Evolutionary conservation across 176 grass and related monocot species (phyloP).

Genomic region (Carex scoparia): DNA sequence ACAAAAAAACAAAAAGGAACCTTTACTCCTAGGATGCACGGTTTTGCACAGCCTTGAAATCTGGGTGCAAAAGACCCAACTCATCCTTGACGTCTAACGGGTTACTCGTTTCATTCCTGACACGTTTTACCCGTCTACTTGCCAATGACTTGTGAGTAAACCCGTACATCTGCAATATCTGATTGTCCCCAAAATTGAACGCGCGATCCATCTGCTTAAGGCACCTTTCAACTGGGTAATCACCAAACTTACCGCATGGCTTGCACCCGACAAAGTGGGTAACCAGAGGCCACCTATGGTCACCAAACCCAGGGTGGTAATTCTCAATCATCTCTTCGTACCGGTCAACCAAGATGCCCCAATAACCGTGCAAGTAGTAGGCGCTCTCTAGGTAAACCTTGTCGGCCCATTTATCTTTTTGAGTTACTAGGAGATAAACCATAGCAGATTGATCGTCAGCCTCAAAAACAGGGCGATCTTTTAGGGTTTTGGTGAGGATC

Average conservation of each 20-base stretch:
- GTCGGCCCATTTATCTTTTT: constrained; percentile 72
- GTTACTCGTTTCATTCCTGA: constrained; percentile 86
- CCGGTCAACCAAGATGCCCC: constrained; percentile 90
- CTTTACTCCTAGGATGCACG: constrained; percentile 39
- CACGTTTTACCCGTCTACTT: constrained; percentile 80
- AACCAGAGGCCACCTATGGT: constrained; percentile 93
- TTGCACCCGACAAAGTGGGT: constrained; percentile 99
- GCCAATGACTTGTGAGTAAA: constrained; percentile 81
- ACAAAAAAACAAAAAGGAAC: constrained; percentile 50
- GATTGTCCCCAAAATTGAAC: constrained; percentile 98
- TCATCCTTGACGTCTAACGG: constrained; percentile 72
- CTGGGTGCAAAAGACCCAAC: constrained; percentile 79
- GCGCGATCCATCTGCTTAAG: constrained; percentile 99
- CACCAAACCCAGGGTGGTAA: constrained; percentile 88
- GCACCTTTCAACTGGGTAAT: constrained; percentile 92
- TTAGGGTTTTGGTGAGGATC: constrained; percentile 70
- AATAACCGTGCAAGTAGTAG: constrained; percentile 97
- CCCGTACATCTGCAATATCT: constrained; percentile 96
- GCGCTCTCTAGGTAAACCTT: constrained; percentile 94
- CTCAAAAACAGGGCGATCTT: constrained; percentile 97
- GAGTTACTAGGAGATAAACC: constrained; percentile 88
- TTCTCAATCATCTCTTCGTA: constrained; percentile 99
- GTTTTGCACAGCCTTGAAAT: constrained; percentile 76
- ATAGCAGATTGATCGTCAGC: constrained; percentile 99
- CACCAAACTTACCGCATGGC: constrained; percentile 88